Conservation (phyloP, 306 rosid genomes). For the Pterocarpus macrocarpus region DNA sequence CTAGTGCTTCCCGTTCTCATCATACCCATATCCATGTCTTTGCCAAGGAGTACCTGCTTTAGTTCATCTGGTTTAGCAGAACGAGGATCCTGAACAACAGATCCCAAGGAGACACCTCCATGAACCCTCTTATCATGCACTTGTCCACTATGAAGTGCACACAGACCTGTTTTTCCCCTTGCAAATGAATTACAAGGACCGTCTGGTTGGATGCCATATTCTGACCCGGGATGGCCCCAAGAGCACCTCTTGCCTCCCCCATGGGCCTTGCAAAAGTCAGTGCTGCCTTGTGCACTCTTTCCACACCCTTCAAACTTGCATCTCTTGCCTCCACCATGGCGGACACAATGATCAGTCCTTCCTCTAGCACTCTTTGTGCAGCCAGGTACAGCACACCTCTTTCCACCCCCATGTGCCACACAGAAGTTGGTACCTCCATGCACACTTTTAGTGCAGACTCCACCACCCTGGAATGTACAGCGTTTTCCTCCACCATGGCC, state of each 20-base stretch:
- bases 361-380: slow-evolving; percentile 97
- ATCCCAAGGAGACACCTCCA: slow-evolving; percentile 82
- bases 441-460: slow-evolving; percentile 83
- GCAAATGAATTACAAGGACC: slow-evolving; percentile 89
- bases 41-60: slow-evolving; percentile 50
- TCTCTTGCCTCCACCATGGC: slow-evolving; percentile 96
- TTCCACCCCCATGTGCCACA: slow-evolving; percentile 98
- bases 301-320: slow-evolving; percentile 90
- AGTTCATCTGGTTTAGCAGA: slow-evolving; percentile 56
- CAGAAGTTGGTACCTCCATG: slow-evolving; percentile 97
- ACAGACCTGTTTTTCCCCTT: slow-evolving; percentile 87
- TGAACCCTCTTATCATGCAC: slow-evolving; percentile 95
- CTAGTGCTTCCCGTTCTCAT: slow-evolving; percentile 48
- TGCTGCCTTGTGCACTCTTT: slow-evolving; percentile 97
- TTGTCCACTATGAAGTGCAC: slow-evolving; percentile 87
- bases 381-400: slow-evolving; percentile 86
- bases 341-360: slow-evolving; percentile 94
- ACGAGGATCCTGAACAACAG: slow-evolving; percentile 62
- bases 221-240: slow-evolving; percentile 92
- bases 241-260: slow-evolving; percentile 99
- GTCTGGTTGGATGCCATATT: slow-evolving; percentile 59
- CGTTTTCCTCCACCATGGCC: slow-evolving; percentile 98
- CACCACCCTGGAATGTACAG: slow-evolving; percentile 88
- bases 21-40: slow-evolving; percentile 62
- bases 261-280: slow-evolving; percentile 96